Evolutionary conservation across 805 yeast genomes (phyloP).

Genomic region (Wickerhamomyces chaumierensis): DNA sequence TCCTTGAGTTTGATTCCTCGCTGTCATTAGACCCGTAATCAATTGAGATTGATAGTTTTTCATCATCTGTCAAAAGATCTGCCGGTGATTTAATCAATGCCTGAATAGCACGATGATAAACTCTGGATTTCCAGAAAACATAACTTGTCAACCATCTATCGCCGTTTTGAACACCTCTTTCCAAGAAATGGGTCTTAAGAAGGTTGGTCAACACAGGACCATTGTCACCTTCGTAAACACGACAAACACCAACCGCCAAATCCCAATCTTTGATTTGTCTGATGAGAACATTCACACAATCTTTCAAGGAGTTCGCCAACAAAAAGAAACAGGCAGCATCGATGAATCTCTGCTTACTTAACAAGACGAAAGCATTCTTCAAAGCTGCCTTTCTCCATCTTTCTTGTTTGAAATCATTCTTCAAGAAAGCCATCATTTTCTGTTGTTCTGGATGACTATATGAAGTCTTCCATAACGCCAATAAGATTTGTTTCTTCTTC

Average conservation of each 20-base stretch:
- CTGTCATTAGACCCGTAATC: conserved; percentile 6
- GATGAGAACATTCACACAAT: conserved; percentile 65
- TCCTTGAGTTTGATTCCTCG: conserved; percentile 17
- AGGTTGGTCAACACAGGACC: conserved; percentile 41
- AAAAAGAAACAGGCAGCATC: conserved; percentile 89
- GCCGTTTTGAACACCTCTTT: conserved; percentile 45
- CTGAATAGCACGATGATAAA: conserved; percentile 42
- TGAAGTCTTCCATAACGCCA: conserved; percentile 77
- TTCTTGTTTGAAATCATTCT: conserved; percentile 60
- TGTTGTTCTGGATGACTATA: conserved; percentile 69
- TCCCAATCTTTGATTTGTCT: conserved; percentile 56
- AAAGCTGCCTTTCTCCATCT: conserved; percentile 85
- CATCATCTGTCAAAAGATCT: conserved; percentile 23
- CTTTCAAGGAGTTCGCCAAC: conserved; percentile 63
- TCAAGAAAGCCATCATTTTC: conserved; percentile 68
- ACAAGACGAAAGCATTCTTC: conserved; percentile 83
- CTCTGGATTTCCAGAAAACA: conserved; percentile 57
- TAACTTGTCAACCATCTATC: conserved; percentile 79
- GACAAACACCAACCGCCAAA: conserved; percentile 71
- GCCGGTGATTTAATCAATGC: conserved; percentile 51
- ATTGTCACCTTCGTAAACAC: conserved; percentile 57
- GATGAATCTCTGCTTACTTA: conserved; percentile 77
- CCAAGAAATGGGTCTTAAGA: conserved; percentile 39
- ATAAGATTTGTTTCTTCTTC: conserved; percentile 60
- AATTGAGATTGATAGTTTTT: conserved; percentile 12